Base-by-base conservation (phyloP, 73 alveolate genomes). In the Symbiodinium natans region DNA sequence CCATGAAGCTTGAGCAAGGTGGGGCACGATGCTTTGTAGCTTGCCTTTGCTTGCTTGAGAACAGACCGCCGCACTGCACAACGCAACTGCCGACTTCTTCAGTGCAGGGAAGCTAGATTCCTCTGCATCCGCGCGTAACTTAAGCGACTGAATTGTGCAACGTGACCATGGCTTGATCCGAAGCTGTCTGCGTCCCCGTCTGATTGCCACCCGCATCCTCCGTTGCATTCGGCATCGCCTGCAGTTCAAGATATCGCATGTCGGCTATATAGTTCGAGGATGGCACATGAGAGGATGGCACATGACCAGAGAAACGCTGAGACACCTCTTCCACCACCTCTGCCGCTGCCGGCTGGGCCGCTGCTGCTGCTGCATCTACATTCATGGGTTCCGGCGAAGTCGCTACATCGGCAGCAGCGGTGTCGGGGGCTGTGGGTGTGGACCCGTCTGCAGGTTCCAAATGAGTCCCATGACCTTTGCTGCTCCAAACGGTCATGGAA, bases 21-120 rank as follows among this genome's bases (percentile, higher is more conserved):
- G 1, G 95, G 86, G 86, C 95, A 88, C 29, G 95, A 59, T 29
- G 85, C 86, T n/a, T 40, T 88, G 95, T 88, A 88, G 86, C 41
- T 88, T 38, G 40, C 95, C 95, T 88, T 17, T 21, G 11, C 36
- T 15, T 11, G 21, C 0, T 11, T 11, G 13, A 33, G 34, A 75
- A n/a, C n/a, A n/a, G n/a, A n/a, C n/a, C n/a, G n/a, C n/a, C n/a
- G n/a, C n/a, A n/a, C n/a, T n/a, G n/a, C n/a, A n/a, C n/a, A n/a
- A n/a, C n/a, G n/a, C n/a, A n/a, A n/a, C n/a, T n/a, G n/a, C n/a
- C n/a, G n/a, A n/a, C n/a, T n/a, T n/a, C n/a, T n/a, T n/a, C n/a
- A n/a, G n/a, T n/a, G n/a, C n/a, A n/a, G n/a, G n/a, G n/a, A n/a
- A n/a, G n/a, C n/a, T n/a, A n/a, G n/a, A n/a, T n/a, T n/a, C n/a